These are phyloP conservation scores for Eutypella sp. DNA, from an alignment of 2,329 filamentous ascomycete genomes.

Conservation along the genomic window DNA sequence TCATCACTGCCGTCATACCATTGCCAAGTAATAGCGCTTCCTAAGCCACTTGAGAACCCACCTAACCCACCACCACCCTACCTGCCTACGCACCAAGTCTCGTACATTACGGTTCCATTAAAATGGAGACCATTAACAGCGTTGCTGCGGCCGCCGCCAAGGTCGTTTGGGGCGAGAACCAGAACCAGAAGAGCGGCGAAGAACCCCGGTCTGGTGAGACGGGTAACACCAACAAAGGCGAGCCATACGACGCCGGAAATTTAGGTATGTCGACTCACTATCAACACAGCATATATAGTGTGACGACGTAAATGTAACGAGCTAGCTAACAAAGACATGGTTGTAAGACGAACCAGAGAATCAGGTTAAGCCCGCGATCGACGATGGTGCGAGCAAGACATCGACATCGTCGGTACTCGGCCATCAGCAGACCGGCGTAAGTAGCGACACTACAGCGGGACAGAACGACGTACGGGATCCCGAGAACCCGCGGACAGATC, in stretches of 20 bases:
- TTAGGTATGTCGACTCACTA: constrained; percentile 44
- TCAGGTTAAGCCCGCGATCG: too few relatives aligned
- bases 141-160: constrained; percentile 45
- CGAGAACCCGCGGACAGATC: constrained; percentile 29
- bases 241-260: constrained; percentile 79
- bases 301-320: too few relatives aligned
- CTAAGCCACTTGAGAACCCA: not conserved
- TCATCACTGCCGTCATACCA: not conserved
- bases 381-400: too few relatives aligned
- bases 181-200: constrained; percentile 32
- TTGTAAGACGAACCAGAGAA: constrained; percentile 4
- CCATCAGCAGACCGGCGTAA: too few relatives aligned
- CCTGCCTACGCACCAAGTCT: not conserved
- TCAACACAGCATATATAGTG: not conserved
- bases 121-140: constrained; percentile 62
- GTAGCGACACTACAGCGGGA: constrained; percentile 22
- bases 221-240: constrained; percentile 61
- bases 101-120: not conserved
- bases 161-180: constrained; percentile 41
- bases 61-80: not conserved
- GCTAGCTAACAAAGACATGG: too few relatives aligned
- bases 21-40: not conserved
- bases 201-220: constrained; percentile 70
- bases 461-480: constrained; percentile 39
- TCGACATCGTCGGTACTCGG: too few relatives aligned